These are phyloP conservation scores for Stentor roeselii DNA, from an alignment of 73 alveolate species.

Conservation along the genomic window DNA sequence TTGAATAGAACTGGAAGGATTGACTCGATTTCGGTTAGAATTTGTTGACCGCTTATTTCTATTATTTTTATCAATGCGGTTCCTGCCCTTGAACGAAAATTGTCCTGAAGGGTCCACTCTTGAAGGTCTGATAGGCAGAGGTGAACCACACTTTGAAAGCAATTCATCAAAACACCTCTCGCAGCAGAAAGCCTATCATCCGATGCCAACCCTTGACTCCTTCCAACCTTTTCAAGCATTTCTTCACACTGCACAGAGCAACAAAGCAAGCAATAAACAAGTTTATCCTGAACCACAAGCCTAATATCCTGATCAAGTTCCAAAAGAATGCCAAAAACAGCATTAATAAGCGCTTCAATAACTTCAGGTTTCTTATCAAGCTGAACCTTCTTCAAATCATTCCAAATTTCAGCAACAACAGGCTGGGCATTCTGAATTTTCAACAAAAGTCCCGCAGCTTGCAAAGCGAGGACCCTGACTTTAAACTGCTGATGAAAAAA, in stretches of 20 bases:
- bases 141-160: neutral
- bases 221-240: neutral
- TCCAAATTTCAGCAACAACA: neutral
- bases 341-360: neutral
- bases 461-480: neutral
- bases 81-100: constrained; percentile 2
- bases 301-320: neutral
- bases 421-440: neutral
- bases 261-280: neutral
- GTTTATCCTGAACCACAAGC: neutral
- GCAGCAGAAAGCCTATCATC: neutral
- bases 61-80: neutral
- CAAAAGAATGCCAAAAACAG: neutral
- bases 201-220: neutral
- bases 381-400: neutral
- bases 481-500: constrained; percentile 20
- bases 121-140: neutral
- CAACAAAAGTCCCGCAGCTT: neutral
- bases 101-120: constrained; percentile 15
- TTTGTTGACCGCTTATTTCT: neutral
- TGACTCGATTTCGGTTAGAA: neutral
- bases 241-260: neutral
- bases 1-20: neutral
- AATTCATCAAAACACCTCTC: neutral
- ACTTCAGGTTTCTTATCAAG: constrained; percentile 13